Percentiles rank a stretch among this genome's conserved stretches.
Conservation (phyloP, 805 yeast genomes). For the Candida oleophila region DNA sequence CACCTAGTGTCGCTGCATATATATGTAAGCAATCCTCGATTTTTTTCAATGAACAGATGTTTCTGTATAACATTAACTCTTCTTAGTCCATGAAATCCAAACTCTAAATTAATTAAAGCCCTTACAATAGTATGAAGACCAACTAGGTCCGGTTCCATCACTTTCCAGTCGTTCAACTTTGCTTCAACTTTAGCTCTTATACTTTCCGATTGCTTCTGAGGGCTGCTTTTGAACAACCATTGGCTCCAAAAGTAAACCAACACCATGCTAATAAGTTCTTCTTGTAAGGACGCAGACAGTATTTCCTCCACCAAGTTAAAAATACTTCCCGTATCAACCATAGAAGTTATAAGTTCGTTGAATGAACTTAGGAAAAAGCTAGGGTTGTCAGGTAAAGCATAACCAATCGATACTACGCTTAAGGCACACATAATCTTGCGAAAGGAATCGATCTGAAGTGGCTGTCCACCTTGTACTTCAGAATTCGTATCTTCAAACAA, state of each 20-base stretch:
- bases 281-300: slow-evolving; percentile 17
- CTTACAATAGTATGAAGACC: slow-evolving; percentile 28
- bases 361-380: slow-evolving; percentile 37
- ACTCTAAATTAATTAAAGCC: slow-evolving; percentile 31
- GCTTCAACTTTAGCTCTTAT: slow-evolving; percentile 6
- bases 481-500: slow-evolving; percentile 6
- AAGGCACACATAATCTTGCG: slow-evolving; percentile 9
- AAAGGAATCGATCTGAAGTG: neutral
- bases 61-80: slow-evolving; percentile 14
- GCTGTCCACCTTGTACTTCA: slow-evolving; percentile 5
- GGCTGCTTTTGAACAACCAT: slow-evolving; percentile 30
- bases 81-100: slow-evolving; percentile 25
- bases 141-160: slow-evolving; percentile 28
- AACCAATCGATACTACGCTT: slow-evolving; percentile 14
- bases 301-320: slow-evolving; percentile 25
- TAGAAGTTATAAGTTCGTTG: slow-evolving; percentile 35
- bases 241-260: slow-evolving; percentile 46
- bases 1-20: slow-evolving; percentile 19
- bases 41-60: slow-evolving; percentile 4
- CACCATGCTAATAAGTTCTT: slow-evolving; percentile 38
- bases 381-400: slow-evolving; percentile 26
- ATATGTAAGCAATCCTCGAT: slow-evolving; percentile 15
- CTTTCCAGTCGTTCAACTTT: slow-evolving; percentile 31
- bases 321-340: slow-evolving; percentile 39
- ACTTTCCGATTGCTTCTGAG: neutral